Conservation (phyloP, 1,139 yeast genomes). For the Martiniozyma asiatica region DNA sequence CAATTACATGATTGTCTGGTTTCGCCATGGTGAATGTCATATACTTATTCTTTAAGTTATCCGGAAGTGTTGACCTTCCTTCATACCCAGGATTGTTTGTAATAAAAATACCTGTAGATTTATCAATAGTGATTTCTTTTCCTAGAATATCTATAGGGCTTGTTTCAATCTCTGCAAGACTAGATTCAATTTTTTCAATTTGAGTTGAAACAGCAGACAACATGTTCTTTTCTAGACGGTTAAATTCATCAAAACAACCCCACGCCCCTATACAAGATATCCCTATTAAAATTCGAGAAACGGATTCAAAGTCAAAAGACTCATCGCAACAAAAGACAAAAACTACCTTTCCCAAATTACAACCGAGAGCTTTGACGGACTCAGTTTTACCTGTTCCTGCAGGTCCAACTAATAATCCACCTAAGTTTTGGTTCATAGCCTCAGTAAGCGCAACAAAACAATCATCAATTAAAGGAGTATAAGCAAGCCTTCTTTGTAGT, state of each 20-base stretch:
- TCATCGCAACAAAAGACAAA: slow-evolving; percentile 89
- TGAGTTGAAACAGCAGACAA: slow-evolving; percentile 82
- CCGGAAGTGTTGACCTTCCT: slow-evolving; percentile 77
- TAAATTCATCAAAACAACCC: slow-evolving; percentile 97
- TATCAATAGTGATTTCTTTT: slow-evolving; percentile 30
- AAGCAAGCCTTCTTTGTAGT: slow-evolving; percentile 58
- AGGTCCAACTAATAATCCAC: slow-evolving; percentile 94
- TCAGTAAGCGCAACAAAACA: slow-evolving; percentile 63
- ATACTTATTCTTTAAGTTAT: slow-evolving; percentile 71
- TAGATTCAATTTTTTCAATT: slow-evolving; percentile 58
- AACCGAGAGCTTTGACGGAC: slow-evolving; percentile 75
- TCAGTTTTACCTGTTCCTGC: slow-evolving; percentile 98
- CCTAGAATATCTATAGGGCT: slow-evolving; percentile 38
- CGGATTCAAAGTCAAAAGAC: slow-evolving; percentile 69
- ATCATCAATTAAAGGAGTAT: slow-evolving; percentile 60
- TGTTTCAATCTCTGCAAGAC: slow-evolving; percentile 23
- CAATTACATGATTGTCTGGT: slow-evolving; percentile 63
- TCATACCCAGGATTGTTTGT: slow-evolving; percentile 89
- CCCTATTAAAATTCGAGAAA: slow-evolving; percentile 70
- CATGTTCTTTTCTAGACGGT: slow-evolving; percentile 59
- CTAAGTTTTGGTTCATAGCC: slow-evolving; percentile 60
- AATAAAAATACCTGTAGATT: slow-evolving; percentile 63
- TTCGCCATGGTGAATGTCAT: slow-evolving; percentile 61
- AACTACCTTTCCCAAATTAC: slow-evolving; percentile 69
- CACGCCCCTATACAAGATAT: slow-evolving; percentile 82